These are phyloP conservation scores for Ophiostoma ips DNA, from an alignment of 2,329 filamentous ascomycete genomes.

Conservation along the genomic window DNA sequence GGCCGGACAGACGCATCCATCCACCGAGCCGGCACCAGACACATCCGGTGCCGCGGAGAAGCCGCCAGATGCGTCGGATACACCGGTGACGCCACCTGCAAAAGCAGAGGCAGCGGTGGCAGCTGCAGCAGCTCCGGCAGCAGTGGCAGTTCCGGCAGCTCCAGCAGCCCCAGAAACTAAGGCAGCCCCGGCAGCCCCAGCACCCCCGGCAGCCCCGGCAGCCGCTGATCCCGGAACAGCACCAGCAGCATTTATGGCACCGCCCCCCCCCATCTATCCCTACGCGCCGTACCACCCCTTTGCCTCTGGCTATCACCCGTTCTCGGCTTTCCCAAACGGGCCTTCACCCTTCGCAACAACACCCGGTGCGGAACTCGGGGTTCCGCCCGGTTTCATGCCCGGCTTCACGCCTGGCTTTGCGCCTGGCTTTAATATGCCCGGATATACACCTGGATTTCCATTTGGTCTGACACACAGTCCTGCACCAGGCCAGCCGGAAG, in stretches of 20 bases:
- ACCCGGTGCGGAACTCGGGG: too few species aligned
- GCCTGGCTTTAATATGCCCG: too few species aligned
- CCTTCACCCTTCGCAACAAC: too few species aligned
- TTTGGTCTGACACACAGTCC: too few species aligned
- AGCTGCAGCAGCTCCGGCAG: neutral
- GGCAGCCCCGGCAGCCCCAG: neutral
- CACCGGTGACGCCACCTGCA: neutral
- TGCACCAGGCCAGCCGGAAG: neutral
- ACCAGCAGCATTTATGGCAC: neutral
- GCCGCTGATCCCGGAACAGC: too few species aligned
- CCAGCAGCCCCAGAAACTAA: too few species aligned
- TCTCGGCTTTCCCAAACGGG: neutral
- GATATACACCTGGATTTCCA: too few species aligned
- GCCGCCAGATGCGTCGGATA: neutral
- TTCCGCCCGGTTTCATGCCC: too few species aligned
- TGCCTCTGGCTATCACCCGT: neutral
- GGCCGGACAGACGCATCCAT: neutral
- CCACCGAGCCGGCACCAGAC: neutral
- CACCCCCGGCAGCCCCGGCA: neutral
- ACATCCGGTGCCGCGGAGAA: neutral
- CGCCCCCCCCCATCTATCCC: neutral
- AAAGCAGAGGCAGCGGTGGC: neutral
- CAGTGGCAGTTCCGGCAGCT: neutral
- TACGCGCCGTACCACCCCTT: neutral
- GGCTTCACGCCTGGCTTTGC: too few species aligned